Conservation (phyloP, 352 stramenopile genomes). For the Hyaloperonospora brassicae region DNA sequence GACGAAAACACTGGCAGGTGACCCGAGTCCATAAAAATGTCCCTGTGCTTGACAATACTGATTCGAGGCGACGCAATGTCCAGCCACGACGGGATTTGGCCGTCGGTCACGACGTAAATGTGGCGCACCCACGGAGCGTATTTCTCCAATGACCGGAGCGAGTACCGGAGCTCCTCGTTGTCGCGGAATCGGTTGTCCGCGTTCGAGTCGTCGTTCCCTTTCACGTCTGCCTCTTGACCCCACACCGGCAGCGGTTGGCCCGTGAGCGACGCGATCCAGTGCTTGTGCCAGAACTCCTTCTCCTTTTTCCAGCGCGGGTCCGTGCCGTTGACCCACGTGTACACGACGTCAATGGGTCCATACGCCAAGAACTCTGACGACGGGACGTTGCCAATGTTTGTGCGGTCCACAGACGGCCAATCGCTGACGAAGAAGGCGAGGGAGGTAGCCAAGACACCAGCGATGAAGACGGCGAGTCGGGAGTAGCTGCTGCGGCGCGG, state of each 20-base stretch:
- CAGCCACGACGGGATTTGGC: conserved; percentile 91
- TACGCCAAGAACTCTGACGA: conserved; percentile 54
- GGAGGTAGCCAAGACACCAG: conserved; percentile 11
- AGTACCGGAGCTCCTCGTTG: conserved; percentile 91
- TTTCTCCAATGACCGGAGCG: conserved; percentile 88
- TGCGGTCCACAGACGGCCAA: conserved; percentile 19
- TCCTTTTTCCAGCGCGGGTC: conserved; percentile 88
- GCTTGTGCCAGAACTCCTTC: conserved; percentile 85
- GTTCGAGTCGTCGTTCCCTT: conserved; percentile 64
- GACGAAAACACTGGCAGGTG: conserved; percentile 92
- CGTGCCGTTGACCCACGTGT: conserved; percentile 95
- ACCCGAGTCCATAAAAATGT: conserved; percentile 86
- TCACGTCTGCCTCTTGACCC: conserved; percentile 34
- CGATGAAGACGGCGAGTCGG: conserved; percentile 4
- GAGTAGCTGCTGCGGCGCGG: neutral
- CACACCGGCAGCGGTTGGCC: conserved; percentile 58
- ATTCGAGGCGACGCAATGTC: conserved; percentile 77
- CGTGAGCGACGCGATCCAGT: conserved; percentile 82
- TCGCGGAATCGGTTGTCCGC: conserved; percentile 90
- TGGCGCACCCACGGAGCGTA: conserved; percentile 93
- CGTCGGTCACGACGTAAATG: conserved; percentile 92
- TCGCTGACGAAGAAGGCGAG: conserved; percentile 10
- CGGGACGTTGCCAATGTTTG: conserved; percentile 66
- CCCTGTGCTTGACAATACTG: conserved; percentile 81
- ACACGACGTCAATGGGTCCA: conserved; percentile 90